Evolutionary conservation across 177 flowering plant species (phyloP), one percentile per base, ranked within the genome.

Genomic region (Vitis hybrid): DNA sequence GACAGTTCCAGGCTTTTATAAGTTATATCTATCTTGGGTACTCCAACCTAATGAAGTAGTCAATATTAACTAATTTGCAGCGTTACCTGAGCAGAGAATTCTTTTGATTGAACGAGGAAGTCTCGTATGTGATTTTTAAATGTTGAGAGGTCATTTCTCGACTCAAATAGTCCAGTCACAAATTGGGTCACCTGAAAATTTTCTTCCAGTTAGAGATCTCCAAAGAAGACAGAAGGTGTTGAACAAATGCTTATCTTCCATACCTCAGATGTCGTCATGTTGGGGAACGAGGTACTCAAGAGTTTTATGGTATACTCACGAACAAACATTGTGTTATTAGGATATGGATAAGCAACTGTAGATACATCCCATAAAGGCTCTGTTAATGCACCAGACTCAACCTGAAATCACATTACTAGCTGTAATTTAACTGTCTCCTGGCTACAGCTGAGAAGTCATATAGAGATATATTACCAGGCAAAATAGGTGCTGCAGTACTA

Each of bases 91-190:
- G 97, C 98, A 45, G 98, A 93, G 67, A 96, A 96, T 73, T 90
- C 99, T 77, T 96, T 96, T 10, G 99, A 96, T 80, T 96, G 99
- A 66, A 96, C 92, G 63, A 96, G 97, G 67, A 96, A 96, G 71
- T 96, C 99, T 5, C 98, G 82, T 66, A 96, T 92, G 76, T 87
- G 93, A 74, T 89, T 74, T 78, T 96, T 93, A 76, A 96, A 93
- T 16, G 79, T 68, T 6, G 98, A 73, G 26, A 85, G 87, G 68
- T 93, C 98, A 79, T 80, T 82, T 75, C 87, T 90, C 1, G 95
- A 89, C 63, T 96, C 97, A 62, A 87, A 85, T 16, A 96, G 75
- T 39, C 97, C 95, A 82, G 77, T 84, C 53, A 96, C 97, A 77
- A 96, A 96, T 71, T 82, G 93, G 10, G 97, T 83, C 18, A 96